A percentile compares a stretch with the other conserved stretches of the same genome.
Evolutionary conservation across 306 rosid genomes (phyloP).

Genomic region (Elaeagnus macrophylla): DNA sequence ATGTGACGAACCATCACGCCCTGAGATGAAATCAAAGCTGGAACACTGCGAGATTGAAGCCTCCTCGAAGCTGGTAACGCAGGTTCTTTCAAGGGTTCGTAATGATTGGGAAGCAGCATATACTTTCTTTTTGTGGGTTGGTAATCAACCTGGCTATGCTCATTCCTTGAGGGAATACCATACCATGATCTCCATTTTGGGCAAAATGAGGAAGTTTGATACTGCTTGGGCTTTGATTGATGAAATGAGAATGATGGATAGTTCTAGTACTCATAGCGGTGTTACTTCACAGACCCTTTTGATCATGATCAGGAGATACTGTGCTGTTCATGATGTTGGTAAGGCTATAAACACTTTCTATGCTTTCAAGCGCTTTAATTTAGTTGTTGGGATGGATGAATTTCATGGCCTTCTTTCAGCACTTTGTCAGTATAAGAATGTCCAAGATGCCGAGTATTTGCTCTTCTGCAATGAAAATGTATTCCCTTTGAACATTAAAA

Average conservation of each 20-base stretch:
- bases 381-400: constrained; percentile 48
- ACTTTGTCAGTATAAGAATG: constrained; percentile 80
- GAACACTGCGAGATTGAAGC: constrained; percentile 34
- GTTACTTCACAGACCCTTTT: constrained; percentile 64
- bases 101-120: constrained; percentile 86
- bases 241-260: constrained; percentile 48
- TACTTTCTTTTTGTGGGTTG: constrained; percentile 83
- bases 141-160: constrained; percentile 54
- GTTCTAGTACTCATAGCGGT: constrained; percentile 8
- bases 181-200: constrained; percentile 74
- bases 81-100: constrained; percentile 54
- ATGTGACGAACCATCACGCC: constrained; percentile 13
- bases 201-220: constrained; percentile 77
- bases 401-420: constrained; percentile 81
- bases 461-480: constrained; percentile 48
- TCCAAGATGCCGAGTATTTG: constrained; percentile 67
- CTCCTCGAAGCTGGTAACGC: constrained; percentile 58
- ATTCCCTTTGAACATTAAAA: constrained; percentile 57
- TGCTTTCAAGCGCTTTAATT: constrained; percentile 46
- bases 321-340: constrained; percentile 67
- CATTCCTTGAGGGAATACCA: constrained; percentile 66
- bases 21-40: constrained; percentile 46
- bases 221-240: constrained; percentile 78
- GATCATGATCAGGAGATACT: constrained; percentile 73
- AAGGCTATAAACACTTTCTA: constrained; percentile 68